Evolutionary conservation across 495 filamentous ascomycete species (phyloP).

Genomic region (Viridothelium virens): DNA sequence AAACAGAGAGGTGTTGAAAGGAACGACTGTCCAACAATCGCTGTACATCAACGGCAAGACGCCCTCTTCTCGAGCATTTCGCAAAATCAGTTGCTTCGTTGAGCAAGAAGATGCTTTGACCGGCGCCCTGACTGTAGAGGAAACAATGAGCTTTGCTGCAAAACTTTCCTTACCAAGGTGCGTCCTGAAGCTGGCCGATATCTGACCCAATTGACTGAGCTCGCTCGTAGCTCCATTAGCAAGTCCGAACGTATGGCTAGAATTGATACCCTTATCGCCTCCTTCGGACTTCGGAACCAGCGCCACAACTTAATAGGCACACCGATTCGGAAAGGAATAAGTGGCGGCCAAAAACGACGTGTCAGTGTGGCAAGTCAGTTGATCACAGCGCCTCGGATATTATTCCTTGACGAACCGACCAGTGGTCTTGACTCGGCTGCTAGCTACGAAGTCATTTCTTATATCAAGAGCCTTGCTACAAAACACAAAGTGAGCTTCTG

Average conservation of each 20-base stretch:
- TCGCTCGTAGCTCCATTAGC: constrained; percentile 32
- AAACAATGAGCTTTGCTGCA: constrained; percentile 66
- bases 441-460: constrained; percentile 60
- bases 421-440: constrained; percentile 68
- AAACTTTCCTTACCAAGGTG: constrained; percentile 51
- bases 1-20: constrained; percentile 43
- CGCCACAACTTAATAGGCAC: constrained; percentile 64
- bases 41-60: constrained; percentile 52
- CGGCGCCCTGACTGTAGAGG: constrained; percentile 65
- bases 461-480: constrained; percentile 54
- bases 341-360: constrained; percentile 71
- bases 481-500: constrained; percentile 50
- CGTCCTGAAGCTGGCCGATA: constrained; percentile 3
- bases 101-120: constrained; percentile 82
- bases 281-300: constrained; percentile 59
- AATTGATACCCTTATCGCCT: constrained; percentile 48
- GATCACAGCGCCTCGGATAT: constrained; percentile 66
- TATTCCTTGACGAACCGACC: constrained; percentile 79
- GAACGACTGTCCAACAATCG: constrained; percentile 42
- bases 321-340: constrained; percentile 68
- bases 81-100: constrained; percentile 58
- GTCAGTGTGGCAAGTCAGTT: constrained; percentile 72
- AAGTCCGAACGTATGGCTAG: constrained; percentile 47
- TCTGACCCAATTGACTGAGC: constrained; percentile 17
- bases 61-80: constrained; percentile 37